Evolutionary conservation across 2,329 filamentous ascomycete genomes (phyloP).

Genomic region (Rachicladosporium sp.): DNA sequence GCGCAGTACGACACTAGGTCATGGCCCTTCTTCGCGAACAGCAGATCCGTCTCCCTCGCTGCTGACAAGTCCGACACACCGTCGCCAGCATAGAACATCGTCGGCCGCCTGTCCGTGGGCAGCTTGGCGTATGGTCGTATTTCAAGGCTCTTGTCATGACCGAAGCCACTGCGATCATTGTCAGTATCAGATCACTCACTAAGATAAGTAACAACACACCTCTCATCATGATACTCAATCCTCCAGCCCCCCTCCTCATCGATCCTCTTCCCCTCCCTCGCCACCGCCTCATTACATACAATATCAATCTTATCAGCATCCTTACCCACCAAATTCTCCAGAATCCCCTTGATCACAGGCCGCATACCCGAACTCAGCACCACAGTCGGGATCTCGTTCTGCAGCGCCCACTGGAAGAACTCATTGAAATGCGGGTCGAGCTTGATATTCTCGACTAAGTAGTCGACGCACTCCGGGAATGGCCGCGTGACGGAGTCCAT

Average conservation of each 20-base stretch:
- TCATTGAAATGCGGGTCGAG: conserved; percentile 79
- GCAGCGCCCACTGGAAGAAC: conserved; percentile 73
- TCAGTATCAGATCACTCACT: background rate
- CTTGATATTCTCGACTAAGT: conserved; percentile 68
- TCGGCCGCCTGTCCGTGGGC: conserved; percentile 55
- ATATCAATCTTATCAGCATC: conserved; percentile 72
- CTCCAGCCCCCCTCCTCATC: conserved; percentile 76
- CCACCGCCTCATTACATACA: conserved; percentile 69
- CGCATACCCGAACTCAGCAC: conserved; percentile 88
- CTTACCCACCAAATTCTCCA: conserved; percentile 70
- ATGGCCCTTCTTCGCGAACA: conserved; percentile 86
- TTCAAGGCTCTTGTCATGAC: conserved; percentile 93
- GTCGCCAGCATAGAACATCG: conserved; percentile 89
- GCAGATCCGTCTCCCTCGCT: conserved; percentile 78
- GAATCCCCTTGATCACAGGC: conserved; percentile 74
- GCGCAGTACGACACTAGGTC: conserved; percentile 84
- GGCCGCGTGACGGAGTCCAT: conserved; percentile 74
- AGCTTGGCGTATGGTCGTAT: conserved; percentile 76
- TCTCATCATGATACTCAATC: conserved; percentile 80
- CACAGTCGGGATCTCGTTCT: conserved; percentile 80
- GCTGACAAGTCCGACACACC: conserved; percentile 88
- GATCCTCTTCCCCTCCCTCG: conserved; percentile 57
- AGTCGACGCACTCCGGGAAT: conserved; percentile 68
- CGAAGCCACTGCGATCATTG: conserved; percentile 52
- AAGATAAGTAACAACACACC: conserved; percentile 31